Percentiles rank a stretch among this genome's conserved stretches.
These are phyloP conservation scores for Fusarium staphyleae DNA, from an alignment of 2,329 filamentous ascomycete genomes.

Conservation along the genomic window DNA sequence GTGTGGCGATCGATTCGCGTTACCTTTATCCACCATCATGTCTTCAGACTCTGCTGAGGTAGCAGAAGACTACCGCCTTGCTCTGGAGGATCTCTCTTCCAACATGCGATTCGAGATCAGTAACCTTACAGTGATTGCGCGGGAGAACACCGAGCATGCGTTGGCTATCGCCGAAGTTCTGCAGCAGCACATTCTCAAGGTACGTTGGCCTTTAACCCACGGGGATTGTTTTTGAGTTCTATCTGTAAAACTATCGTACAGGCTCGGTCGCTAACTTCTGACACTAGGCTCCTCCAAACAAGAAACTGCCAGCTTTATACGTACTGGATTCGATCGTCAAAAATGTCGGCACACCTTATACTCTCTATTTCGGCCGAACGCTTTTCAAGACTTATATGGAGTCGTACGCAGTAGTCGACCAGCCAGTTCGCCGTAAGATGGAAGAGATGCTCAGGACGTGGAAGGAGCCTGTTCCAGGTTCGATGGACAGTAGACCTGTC, in stretches of 20 bases:
- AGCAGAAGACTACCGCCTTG: constrained; percentile 92
- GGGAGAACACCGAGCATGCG: constrained; percentile 96
- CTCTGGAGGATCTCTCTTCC: constrained; percentile 86
- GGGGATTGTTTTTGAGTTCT: not conserved
- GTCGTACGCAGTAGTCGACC: constrained; percentile 88
- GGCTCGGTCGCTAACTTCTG: constrained; percentile 47
- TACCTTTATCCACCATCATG: constrained; percentile 47
- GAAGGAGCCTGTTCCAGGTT: constrained; percentile 96
- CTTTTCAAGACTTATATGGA: constrained; percentile 97
- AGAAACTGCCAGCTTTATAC: constrained; percentile 95
- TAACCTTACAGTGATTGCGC: constrained; percentile 95
- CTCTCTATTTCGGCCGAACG: constrained; percentile 89
- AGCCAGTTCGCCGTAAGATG: constrained; percentile 83
- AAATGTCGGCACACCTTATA: constrained; percentile 98
- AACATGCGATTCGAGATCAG: constrained; percentile 96
- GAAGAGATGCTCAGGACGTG: constrained; percentile 98
- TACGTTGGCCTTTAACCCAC: constrained; percentile 58
- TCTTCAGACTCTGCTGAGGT: constrained; percentile 77
- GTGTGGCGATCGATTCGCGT: constrained; percentile 17
- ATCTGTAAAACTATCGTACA: not conserved
- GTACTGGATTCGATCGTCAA: constrained; percentile 98
- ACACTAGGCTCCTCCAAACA: constrained; percentile 78
- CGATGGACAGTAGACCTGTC: constrained; percentile 89
- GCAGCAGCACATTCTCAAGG: constrained; percentile 92
- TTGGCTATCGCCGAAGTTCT: constrained; percentile 89